Percentiles rank a stretch among this genome's conserved stretches.
Conservation (phyloP, 2,329 filamentous ascomycete genomes). For the Lasiodiplodia sp. region DNA sequence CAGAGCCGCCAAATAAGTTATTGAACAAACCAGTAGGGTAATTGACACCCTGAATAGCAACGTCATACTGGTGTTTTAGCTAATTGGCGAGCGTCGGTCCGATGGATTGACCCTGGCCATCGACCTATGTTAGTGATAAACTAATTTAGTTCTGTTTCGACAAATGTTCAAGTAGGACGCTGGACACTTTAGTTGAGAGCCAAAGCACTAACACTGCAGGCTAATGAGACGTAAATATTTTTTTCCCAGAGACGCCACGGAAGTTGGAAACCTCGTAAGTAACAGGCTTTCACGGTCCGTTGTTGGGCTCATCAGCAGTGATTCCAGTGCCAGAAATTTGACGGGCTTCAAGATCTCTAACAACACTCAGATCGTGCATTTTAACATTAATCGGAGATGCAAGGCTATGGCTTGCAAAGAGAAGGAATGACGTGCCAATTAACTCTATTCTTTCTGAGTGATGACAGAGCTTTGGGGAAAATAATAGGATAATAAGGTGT, state of each 20-base stretch:
- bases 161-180: neutral
- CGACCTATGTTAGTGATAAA: neutral
- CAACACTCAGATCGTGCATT: neutral
- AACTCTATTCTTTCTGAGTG: neutral
- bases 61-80: conserved; percentile 37
- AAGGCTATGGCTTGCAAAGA: neutral
- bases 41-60: conserved; percentile 46
- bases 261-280: conserved; percentile 38
- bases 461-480: no score
- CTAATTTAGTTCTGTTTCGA: neutral
- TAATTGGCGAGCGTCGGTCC: conserved; percentile 37
- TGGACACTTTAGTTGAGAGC: neutral
- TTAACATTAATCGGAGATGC: neutral
- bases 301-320: conserved; percentile 5
- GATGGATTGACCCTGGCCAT: conserved; percentile 34
- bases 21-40: conserved; percentile 46
- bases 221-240: neutral
- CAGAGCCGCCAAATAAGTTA: conserved; percentile 46
- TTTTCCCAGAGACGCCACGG: no score
- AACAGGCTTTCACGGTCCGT: conserved; percentile 35
- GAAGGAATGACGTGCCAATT: neutral
- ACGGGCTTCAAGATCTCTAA: neutral
- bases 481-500: neutral
- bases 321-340: neutral
- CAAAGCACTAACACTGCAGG: neutral